phyloP scores from a whole-genome alignment of 2,329 filamentous ascomycete genomes.

The Calycina herbarum region DNA sequence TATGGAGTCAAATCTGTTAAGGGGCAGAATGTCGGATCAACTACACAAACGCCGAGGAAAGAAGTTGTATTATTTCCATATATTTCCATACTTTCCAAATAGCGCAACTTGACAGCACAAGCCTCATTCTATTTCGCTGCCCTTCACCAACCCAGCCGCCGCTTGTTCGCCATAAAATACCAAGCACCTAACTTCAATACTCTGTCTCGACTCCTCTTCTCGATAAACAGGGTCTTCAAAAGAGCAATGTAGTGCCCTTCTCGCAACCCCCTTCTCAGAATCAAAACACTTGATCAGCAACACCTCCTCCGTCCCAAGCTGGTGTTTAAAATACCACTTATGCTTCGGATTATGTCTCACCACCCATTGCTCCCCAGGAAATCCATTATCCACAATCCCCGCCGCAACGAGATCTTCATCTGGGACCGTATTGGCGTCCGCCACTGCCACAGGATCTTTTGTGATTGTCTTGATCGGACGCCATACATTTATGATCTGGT shows the following conservation, averaged over 20 bases:
- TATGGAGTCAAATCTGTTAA: no score
- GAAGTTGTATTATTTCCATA: no score
- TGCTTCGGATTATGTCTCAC: conserved; percentile 63
- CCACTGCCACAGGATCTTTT: conserved; percentile 56
- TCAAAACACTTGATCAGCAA: conserved; percentile 79
- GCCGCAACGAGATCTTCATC: conserved; percentile 68
- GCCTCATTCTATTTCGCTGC: neutral
- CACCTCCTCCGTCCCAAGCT: conserved; percentile 60
- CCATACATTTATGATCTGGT: conserved; percentile 87
- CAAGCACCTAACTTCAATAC: conserved; percentile 81
- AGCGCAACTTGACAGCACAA: neutral
- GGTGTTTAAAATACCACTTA: conserved; percentile 77
- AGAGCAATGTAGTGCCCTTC: conserved; percentile 59
- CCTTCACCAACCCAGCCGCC: neutral
- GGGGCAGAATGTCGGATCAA: no score
- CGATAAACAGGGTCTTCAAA: conserved; percentile 73
- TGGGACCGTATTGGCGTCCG: conserved; percentile 53
- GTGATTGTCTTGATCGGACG: conserved; percentile 54
- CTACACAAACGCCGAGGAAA: no score
- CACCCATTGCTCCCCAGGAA: conserved; percentile 72
- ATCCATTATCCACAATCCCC: conserved; percentile 70
- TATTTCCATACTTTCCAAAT: no score
- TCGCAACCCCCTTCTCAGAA: conserved; percentile 42
- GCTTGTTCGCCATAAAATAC: conserved; percentile 54
- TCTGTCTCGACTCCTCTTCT: conserved; percentile 71